Conservation (phyloP, 768 basidiomycete species). For the Jaapia argillacea region DNA sequence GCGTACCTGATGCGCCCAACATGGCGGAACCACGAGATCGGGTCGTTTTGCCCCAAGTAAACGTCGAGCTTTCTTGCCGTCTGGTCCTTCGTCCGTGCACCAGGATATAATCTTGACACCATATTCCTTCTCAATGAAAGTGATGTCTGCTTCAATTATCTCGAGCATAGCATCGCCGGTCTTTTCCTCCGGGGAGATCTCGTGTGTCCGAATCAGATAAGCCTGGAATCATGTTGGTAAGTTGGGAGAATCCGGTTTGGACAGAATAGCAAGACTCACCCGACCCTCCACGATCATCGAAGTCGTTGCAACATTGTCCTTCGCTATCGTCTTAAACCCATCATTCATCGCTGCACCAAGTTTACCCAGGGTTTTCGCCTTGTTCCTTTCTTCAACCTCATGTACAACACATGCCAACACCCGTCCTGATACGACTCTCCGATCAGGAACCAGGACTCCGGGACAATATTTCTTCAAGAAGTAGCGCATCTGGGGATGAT, state of each 20-base stretch:
- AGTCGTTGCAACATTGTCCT: slow-evolving; percentile 2
- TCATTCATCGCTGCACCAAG: slow-evolving; percentile 6
- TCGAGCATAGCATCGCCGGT: slow-evolving; percentile 5
- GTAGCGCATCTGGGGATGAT: slow-evolving; percentile 9
- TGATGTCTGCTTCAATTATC: slow-evolving; percentile 7
- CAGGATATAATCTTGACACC: slow-evolving; percentile 3
- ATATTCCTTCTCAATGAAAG: slow-evolving; percentile 2
- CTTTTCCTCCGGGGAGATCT: slow-evolving; percentile 7
- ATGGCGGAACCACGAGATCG: slow-evolving; percentile 5
- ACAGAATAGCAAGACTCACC: slow-evolving; percentile 3
- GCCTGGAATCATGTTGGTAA: background rate
- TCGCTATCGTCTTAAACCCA: slow-evolving; percentile 8
- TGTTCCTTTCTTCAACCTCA: background rate
- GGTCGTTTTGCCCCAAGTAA: background rate
- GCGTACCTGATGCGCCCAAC: slow-evolving; percentile 12
- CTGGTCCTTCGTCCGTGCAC: slow-evolving; percentile 9
- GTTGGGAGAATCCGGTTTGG: background rate
- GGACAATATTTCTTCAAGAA: slow-evolving; percentile 18
- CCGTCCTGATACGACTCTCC: slow-evolving; percentile 5
- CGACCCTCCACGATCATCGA: slow-evolving; percentile 6
- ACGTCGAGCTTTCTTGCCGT: slow-evolving; percentile 7
- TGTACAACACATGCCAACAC: slow-evolving; percentile 2
- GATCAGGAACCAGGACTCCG: slow-evolving; percentile 5
- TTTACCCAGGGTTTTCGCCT: slow-evolving; percentile 1
- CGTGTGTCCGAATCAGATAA: slow-evolving; percentile 3